Conservation (phyloP, 2,329 filamentous ascomycete genomes). For the Zarea fungicola region DNA sequence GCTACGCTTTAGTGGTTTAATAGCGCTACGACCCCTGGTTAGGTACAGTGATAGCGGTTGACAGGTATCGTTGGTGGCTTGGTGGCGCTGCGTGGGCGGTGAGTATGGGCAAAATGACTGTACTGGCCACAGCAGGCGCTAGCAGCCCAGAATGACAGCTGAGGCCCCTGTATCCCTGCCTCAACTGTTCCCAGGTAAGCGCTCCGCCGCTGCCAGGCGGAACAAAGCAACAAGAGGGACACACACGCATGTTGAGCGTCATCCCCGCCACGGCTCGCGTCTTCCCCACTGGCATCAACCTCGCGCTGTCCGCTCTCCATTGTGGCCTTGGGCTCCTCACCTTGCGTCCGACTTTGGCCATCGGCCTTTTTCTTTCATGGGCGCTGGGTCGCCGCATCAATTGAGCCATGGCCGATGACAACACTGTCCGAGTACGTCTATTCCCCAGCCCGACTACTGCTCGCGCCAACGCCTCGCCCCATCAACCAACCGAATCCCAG, state of each 20-base stretch:
- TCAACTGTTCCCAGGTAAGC: no score
- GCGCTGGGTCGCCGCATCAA: constrained; percentile 36
- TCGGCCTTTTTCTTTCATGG: constrained; percentile 32
- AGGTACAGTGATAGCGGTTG: no score
- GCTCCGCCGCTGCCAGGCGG: no score
- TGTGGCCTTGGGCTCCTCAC: constrained; percentile 40
- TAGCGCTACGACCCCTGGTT: no score
- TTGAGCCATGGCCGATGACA: constrained; percentile 45
- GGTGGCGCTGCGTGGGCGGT: no score
- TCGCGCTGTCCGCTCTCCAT: constrained; percentile 6
- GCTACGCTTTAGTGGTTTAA: no score
- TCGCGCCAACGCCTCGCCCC: constrained; percentile 1
- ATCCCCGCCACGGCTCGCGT: constrained; percentile 13
- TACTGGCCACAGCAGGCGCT: no score
- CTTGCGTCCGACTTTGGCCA: constrained; percentile 41
- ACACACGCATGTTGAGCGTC: constrained; percentile 5
- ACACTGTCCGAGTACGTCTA: constrained; percentile 39
- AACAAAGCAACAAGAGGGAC: no score
- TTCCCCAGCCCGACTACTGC: constrained; percentile 14
- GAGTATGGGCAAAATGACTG: no score
- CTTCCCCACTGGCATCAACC: constrained; percentile 14
- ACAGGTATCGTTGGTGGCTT: no score
- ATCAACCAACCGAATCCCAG: background rate
- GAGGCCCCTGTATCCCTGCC: no score
- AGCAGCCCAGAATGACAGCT: no score